A percentile compares a stretch with the other conserved stretches of the same genome.
Evolutionary conservation across 768 basidiomycete genomes (phyloP).

Genomic region (Rhizopogon sp.): DNA sequence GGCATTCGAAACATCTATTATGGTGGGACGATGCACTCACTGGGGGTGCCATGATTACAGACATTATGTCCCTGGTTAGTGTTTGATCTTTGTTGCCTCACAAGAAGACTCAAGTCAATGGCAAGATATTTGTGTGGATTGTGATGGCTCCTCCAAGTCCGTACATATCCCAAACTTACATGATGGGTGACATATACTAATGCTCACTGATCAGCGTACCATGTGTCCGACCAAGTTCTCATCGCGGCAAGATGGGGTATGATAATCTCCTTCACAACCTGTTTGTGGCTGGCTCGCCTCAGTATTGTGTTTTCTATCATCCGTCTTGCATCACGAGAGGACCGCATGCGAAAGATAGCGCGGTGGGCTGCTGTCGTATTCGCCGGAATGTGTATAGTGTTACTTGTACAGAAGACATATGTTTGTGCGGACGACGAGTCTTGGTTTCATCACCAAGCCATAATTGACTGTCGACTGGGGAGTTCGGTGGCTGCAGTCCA

Average conservation of each 20-base stretch:
- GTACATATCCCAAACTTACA: not conserved
- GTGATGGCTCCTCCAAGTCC: not conserved
- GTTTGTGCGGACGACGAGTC: slow-evolving; percentile 6
- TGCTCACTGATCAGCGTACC: not conserved
- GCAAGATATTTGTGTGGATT: not conserved
- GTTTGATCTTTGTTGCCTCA: not conserved
- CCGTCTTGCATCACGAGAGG: slow-evolving; percentile 1
- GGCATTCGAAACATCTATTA: not conserved
- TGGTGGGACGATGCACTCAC: slow-evolving; percentile 7
- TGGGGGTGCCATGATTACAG: not conserved
- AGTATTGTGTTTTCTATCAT: slow-evolving; percentile 13
- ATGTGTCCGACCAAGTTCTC: not conserved
- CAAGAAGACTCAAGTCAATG: not conserved
- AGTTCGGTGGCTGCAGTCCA: not conserved
- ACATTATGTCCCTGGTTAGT: not conserved
- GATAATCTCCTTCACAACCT: not conserved
- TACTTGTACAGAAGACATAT: slow-evolving; percentile 5
- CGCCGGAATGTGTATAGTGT: slow-evolving; percentile 7
- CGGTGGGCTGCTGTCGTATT: slow-evolving; percentile 2
- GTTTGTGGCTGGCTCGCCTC: slow-evolving; percentile 8
- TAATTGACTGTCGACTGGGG: not conserved
- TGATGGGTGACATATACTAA: not conserved
- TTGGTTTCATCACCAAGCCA: slow-evolving; percentile 2
- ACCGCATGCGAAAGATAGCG: slow-evolving; percentile 1
- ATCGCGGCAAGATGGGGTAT: not conserved